Evolutionary conservation across 768 basidiomycete genomes (phyloP).

Genomic region (Lentinula boryana): DNA sequence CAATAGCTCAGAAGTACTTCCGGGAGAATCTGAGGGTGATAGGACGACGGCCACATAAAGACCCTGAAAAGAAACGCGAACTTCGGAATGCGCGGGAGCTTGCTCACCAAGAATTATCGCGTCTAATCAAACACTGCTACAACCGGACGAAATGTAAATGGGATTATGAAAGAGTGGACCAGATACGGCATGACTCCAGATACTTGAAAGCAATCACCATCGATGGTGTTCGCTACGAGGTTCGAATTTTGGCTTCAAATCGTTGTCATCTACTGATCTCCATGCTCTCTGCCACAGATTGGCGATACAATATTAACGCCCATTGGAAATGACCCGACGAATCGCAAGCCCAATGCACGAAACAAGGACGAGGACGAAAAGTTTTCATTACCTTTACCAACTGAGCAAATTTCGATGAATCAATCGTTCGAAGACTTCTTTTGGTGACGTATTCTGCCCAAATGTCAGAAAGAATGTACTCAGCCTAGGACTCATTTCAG

Average conservation of each 20-base stretch:
- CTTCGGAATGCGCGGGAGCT: not conserved
- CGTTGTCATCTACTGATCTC: not conserved
- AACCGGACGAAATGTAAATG: constrained; percentile 15
- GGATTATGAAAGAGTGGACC: constrained; percentile 26
- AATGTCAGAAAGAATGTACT: not conserved
- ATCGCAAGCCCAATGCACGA: constrained; percentile 14
- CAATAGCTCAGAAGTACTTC: constrained; percentile 45
- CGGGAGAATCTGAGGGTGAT: constrained; percentile 49
- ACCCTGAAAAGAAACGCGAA: constrained; percentile 23
- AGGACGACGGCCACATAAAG: constrained; percentile 33
- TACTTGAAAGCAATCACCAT: constrained; percentile 35
- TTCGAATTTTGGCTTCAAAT: constrained; percentile 16
- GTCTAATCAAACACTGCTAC: not conserved
- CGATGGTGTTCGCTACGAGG: constrained; percentile 37
- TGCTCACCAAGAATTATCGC: constrained; percentile 7
- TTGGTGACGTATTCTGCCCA: constrained; percentile 31
- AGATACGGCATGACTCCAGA: constrained; percentile 23
- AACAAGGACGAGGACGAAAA: constrained; percentile 18
- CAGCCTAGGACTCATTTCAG: constrained; percentile 23
- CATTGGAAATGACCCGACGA: constrained; percentile 15
- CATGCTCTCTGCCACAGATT: constrained; percentile 29
- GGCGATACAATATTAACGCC: constrained; percentile 60
- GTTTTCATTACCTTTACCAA: constrained; percentile 25
- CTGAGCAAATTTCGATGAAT: constrained; percentile 26
- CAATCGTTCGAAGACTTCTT: constrained; percentile 52